Evolutionary conservation across 306 rosid species (phyloP).

Genomic region (Quercus berberidifolia): DNA sequence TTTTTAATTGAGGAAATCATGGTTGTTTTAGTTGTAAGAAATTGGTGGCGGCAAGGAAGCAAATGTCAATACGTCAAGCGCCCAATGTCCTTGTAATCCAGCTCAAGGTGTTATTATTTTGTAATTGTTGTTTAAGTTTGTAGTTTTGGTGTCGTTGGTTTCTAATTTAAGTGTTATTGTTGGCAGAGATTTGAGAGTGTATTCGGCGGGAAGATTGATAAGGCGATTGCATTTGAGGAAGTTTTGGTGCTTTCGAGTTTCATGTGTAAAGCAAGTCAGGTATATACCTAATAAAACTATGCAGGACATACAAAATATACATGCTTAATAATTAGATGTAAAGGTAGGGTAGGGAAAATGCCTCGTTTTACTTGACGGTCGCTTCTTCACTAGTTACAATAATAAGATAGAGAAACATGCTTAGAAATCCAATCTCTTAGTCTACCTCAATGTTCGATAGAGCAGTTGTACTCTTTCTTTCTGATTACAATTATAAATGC

Average conservation of each 20-base stretch:
- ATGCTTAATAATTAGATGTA: too few relatives aligned
- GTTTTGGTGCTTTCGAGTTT: conserved; percentile 84
- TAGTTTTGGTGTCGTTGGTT: neutral
- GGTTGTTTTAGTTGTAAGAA: conserved; percentile 71
- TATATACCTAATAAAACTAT: conserved; percentile 2
- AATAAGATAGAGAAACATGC: too few relatives aligned
- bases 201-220: conserved; percentile 88
- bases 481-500: too few relatives aligned
- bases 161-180: conserved; percentile 20
- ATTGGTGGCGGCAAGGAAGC: conserved; percentile 88
- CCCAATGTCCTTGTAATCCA: conserved; percentile 92
- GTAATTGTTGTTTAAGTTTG: conserved; percentile 1
- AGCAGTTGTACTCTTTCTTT: too few relatives aligned
- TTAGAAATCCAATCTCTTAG: too few relatives aligned
- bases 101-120: conserved; percentile 63
- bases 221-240: conserved; percentile 86
- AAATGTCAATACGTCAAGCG: conserved; percentile 90
- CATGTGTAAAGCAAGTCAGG: conserved; percentile 96
- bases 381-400: too few relatives aligned
- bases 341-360: too few relatives aligned
- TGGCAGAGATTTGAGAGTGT: conserved; percentile 93
- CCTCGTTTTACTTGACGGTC: too few relatives aligned
- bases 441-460: too few relatives aligned
- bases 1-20: conserved; percentile 25
- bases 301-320: too few relatives aligned